Base-by-base conservation (phyloP, 2,329 filamentous ascomycete species). In the Dendrostoma leiphaemia region DNA sequence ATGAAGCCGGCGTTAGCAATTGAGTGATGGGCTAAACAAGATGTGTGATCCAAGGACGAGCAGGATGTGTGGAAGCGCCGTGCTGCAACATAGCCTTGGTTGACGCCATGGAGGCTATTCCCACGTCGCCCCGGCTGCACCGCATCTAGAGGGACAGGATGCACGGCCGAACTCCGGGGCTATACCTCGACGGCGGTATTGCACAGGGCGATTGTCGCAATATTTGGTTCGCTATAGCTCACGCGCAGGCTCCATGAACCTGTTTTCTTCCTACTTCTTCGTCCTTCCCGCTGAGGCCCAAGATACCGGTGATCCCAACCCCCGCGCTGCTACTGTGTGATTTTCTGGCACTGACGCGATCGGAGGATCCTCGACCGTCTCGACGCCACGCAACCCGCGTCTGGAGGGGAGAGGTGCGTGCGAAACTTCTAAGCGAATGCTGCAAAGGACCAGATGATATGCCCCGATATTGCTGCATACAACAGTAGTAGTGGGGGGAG, bases 151-250 rank as follows among this genome's bases (percentile, higher is more conserved):
- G 15, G 32, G 34, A 23, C 23, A 24, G 19, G 32, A 37, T 34
- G n/a, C n/a, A n/a, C n/a, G n/a, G n/a, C 46, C 46, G 46, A n/a
- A 37, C 38, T 48, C 48, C 48, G 35, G 48, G n/a, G 35, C 48
- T 43, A 50, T 40, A 48, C 21, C 46, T 38, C n/a, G 23, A 48
- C 46, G 24, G 9, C 46, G 26, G 32, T 48, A 48, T 40, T 38
- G 35, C 29, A 6, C 29, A 31, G 29, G n/a, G n/a, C n/a, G n/a
- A n/a, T n/a, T n/a, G n/a, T n/a, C n/a, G n/a, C n/a, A n/a, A n/a
- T n/a, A n/a, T n/a, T n/a, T n/a, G n/a, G n/a, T n/a, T n/a, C n/a
- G n/a, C n/a, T n/a, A n/a, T n/a, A n/a, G n/a, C n/a, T n/a, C n/a
- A n/a, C 23, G 15, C n/a, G 2, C 15, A 41, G 23, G 17, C 21